Evolutionary conservation across 768 basidiomycete genomes (phyloP).

Genomic region (Hygrocybe punicea): DNA sequence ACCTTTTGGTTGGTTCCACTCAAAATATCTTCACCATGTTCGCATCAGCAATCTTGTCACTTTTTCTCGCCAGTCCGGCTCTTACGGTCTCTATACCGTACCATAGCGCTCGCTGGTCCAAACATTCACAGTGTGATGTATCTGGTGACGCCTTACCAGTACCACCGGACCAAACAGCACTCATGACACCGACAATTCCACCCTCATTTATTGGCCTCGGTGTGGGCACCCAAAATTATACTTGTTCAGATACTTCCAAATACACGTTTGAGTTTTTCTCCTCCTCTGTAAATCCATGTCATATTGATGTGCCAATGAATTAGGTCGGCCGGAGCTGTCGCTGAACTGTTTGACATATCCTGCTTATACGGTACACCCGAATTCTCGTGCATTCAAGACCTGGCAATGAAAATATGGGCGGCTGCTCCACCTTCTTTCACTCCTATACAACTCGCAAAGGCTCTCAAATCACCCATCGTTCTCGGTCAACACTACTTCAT

Average conservation of each 20-base stretch:
- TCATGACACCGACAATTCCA: constrained; percentile 35
- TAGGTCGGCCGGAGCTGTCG: constrained; percentile 49
- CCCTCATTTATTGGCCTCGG: constrained; percentile 45
- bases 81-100: neutral
- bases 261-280: constrained; percentile 42
- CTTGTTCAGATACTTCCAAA: constrained; percentile 42
- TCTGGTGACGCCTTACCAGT: constrained; percentile 20
- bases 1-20: no score
- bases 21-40: neutral
- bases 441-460: constrained; percentile 15
- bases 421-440: constrained; percentile 15
- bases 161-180: constrained; percentile 25
- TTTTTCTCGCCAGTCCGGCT: neutral
- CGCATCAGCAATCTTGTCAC: neutral
- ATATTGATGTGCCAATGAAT: neutral
- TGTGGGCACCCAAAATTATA: constrained; percentile 55
- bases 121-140: constrained; percentile 19
- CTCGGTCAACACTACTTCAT: constrained; percentile 60
- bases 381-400: constrained; percentile 48
- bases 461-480: constrained; percentile 17
- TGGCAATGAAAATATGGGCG: constrained; percentile 26
- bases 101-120: neutral
- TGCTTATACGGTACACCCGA: constrained; percentile 38
- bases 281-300: neutral
- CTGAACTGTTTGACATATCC: constrained; percentile 54